A percentile compares a stretch with the other conserved stretches of the same genome.
phyloP scores from a whole-genome alignment of 495 filamentous ascomycete genomes.

The Chaetomium fimeti region DNA sequence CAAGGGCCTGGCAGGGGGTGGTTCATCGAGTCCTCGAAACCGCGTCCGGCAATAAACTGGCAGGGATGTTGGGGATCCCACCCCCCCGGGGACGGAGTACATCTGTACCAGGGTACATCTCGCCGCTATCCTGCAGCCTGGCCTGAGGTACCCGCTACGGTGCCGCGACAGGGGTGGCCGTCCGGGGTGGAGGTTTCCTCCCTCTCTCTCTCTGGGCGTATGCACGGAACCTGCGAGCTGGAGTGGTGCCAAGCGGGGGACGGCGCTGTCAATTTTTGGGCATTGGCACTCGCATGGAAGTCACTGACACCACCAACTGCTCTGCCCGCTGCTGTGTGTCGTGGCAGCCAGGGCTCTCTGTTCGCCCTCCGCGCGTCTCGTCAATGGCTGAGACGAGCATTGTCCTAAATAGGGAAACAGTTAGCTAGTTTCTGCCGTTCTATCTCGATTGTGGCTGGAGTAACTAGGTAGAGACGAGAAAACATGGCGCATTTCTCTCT shows the following conservation, averaged over 20 bases:
- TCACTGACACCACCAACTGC: not conserved
- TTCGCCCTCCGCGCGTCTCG: not conserved
- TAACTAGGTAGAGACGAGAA: too few relatives aligned
- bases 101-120: slow-evolving; percentile 13
- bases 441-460: not conserved
- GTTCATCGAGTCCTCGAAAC: slow-evolving; percentile 9
- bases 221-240: slow-evolving; percentile 19
- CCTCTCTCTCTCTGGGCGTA: not conserved
- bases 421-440: not conserved
- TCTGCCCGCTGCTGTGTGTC: not conserved
- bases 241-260: not conserved
- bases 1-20: slow-evolving; percentile 15
- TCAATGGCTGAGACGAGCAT: not conserved
- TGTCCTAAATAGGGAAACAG: not conserved
- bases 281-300: too few relatives aligned
- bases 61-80: slow-evolving; percentile 9
- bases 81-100: not conserved
- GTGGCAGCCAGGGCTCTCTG: not conserved
- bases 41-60: not conserved
- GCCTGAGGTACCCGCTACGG: slow-evolving; percentile 24
- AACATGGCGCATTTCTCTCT: too few relatives aligned
- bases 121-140: slow-evolving; percentile 27
- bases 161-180: slow-evolving; percentile 13
- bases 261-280: not conserved
- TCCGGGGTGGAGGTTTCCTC: slow-evolving; percentile 2